Base-by-base conservation (phyloP, 164 flowering plant genomes). In the Nymphaea colorata region DNA sequence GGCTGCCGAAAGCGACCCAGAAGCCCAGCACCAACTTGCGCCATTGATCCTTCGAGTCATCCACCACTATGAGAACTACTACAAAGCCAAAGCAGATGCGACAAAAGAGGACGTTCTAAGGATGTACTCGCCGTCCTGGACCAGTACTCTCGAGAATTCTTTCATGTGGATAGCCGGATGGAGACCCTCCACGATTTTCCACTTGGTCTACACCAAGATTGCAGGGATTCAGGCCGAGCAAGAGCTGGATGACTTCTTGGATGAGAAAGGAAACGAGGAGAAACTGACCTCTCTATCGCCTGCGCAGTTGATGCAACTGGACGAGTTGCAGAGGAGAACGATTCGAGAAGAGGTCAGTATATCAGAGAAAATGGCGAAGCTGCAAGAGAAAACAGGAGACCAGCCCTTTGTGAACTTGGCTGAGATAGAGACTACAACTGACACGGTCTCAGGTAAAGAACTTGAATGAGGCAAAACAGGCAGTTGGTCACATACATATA, bases 81-180 rank as follows among this genome's bases (percentile, higher is more conserved):
- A 85, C 71, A 8, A 41, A 3, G 71, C 71, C 63, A 84, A 87
- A 66, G 73, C 88, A 0, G 42, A 43, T 41, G 79, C 80, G 69
- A 81, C 75, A 1, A 75, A 78, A 66, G 62, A 57, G 0, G 78
- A 86, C 65, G 82, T 83, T 8, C n/a, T 84, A 2, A 5, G 71
- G 4, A 79, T 86, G 86, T 63, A 85, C 14, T 62, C 84, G 4
- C 94, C 93, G 1, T 2, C 81, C 3, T 90, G 96, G 94, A 68
- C 68, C 4, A 76, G 78, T 66, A 14, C 74, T 0, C 77, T 90
- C 0, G 92, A 90, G 73, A 83, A 82, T 64, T 85, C 96, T 4
- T 84, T 86, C 66, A 76, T 86, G 12, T 90, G 96, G 96, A 79
- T 88, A n/a, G 92, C 91, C 4, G 96, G 92, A 2, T 90, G 90